These are phyloP conservation scores for Hyphodiscus sp. DNA, from an alignment of 2,329 filamentous ascomycete genomes.

Conservation along the genomic window DNA sequence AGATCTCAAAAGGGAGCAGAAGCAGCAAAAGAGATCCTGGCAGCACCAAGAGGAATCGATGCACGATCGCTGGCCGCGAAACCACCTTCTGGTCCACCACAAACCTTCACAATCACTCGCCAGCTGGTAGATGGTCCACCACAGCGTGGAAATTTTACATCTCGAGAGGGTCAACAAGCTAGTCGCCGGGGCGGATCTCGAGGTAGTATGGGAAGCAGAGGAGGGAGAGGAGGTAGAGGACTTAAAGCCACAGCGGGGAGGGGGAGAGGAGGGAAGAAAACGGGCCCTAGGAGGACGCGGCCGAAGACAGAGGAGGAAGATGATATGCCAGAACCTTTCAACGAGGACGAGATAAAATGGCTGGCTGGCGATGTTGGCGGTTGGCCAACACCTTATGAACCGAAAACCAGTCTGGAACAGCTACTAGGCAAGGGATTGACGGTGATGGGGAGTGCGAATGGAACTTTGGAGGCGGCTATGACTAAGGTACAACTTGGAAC, in stretches of 20 bases:
- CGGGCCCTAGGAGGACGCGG: constrained; percentile 14
- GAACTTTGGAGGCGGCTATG: constrained; percentile 19
- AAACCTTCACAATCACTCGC: constrained; percentile 16
- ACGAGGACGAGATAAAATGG: constrained; percentile 20
- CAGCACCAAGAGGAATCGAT: constrained; percentile 24
- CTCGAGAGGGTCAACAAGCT: neutral
- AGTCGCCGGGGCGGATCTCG: neutral
- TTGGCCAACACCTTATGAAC: constrained; percentile 20
- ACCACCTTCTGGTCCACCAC: constrained; percentile 6
- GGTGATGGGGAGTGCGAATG: constrained; percentile 20
- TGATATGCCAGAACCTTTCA: constrained; percentile 15
- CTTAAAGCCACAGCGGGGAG: neutral
- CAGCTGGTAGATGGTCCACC: constrained; percentile 7
- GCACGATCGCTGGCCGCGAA: constrained; percentile 29
- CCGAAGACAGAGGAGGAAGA: constrained; percentile 33
- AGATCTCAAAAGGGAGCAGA: constrained; percentile 18
- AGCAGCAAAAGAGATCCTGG: constrained; percentile 24
- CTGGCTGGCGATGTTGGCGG: constrained; percentile 19
- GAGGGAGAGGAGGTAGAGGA: constrained; percentile 18
- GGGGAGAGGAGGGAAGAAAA: constrained; percentile 23
- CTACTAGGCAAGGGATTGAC: constrained; percentile 19
- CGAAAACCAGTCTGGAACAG: constrained; percentile 18
- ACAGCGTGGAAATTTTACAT: neutral
- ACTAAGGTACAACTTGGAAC: constrained; percentile 25
- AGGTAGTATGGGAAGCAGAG: constrained; percentile 3